Base-by-base conservation (phyloP, 2,329 filamentous ascomycete genomes). In the Colletotrichum karsti region DNA sequence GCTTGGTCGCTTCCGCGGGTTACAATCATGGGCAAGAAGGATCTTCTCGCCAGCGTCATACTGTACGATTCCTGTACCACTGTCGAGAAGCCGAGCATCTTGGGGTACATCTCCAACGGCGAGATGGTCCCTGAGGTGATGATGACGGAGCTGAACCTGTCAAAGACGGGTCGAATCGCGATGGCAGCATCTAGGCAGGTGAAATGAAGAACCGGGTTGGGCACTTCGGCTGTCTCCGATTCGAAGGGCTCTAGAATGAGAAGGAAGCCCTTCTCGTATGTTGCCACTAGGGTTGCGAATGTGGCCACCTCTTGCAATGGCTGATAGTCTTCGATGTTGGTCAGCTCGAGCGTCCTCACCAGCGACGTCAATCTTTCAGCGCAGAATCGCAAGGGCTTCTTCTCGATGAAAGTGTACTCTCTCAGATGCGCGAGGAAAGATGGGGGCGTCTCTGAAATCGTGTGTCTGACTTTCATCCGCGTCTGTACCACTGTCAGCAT, bases 61-160 rank as follows among this genome's bases (percentile, higher is more conserved):
- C 90, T 91, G 81, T 99, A 99, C 0, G 97, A 99, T 79, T 99
- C 95, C 77, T 98, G 95, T 3, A 98, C 92, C 1, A 98, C 94
- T 2, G 95, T 94, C 9, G 87, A 87, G 81, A 99, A 99, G 59
- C 94, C 92, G 26, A 99, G 90, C 95, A 99, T 99, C 76, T 97
- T 98, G 0, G 96, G 97, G 75, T 99, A 99, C 92, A 99, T 99
- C 77, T 99, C 97, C 4, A 99, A 82, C 0, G 96, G 96, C 2
- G 96, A 98, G 69, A 99, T 94, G 2, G 96, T 99, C 70, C 96
- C 96, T 0, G 96, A 98, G 0, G 96, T 99, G 77, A 99, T 98
- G 76, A 99, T 97, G 71, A 99, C 96, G 1, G 96, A 98, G 79
- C 93, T 95, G 79, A 99, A 99, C 57, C 96, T 91, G 67, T 99